phyloP scores from a whole-genome alignment of 2,329 filamentous ascomycete genomes.

The Pseudophaeomoniella oleicola region DNA sequence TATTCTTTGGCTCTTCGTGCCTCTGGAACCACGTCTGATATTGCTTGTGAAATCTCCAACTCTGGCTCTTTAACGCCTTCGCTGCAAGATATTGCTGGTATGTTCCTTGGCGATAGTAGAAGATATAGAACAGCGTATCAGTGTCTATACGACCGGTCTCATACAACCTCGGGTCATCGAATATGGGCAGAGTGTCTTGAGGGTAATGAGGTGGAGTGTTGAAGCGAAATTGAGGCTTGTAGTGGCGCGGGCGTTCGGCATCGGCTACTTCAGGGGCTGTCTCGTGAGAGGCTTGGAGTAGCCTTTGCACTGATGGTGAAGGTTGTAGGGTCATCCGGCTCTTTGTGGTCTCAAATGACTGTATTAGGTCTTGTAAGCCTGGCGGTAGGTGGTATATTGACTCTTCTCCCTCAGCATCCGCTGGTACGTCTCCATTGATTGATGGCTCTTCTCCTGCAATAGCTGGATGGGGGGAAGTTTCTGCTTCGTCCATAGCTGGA shows the following conservation, averaged over 20 bases:
- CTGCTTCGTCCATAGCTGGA: slow-evolving; percentile 31
- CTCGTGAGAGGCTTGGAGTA: slow-evolving; percentile 61
- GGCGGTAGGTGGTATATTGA: slow-evolving; percentile 87
- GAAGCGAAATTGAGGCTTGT: slow-evolving; percentile 69
- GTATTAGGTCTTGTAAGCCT: slow-evolving; percentile 75
- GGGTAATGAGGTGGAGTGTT: slow-evolving; percentile 74
- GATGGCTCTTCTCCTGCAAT: slow-evolving; percentile 22
- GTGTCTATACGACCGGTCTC: slow-evolving; percentile 64
- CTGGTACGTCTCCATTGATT: slow-evolving; percentile 38
- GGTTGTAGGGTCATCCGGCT: slow-evolving; percentile 46
- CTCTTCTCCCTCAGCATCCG: slow-evolving; percentile 48
- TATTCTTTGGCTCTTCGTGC: slow-evolving; percentile 95
- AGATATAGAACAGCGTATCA: slow-evolving; percentile 94
- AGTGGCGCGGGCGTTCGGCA: slow-evolving; percentile 67
- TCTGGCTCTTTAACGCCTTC: slow-evolving; percentile 94
- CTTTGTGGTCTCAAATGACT: slow-evolving; percentile 77
- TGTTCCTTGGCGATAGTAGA: slow-evolving; percentile 95
- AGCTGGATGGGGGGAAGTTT: slow-evolving; percentile 16
- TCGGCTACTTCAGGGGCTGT: slow-evolving; percentile 63
- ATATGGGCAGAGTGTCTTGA: slow-evolving; percentile 78
- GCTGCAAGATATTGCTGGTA: slow-evolving; percentile 93
- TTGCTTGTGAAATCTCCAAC: slow-evolving; percentile 98
- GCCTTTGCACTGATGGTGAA: slow-evolving; percentile 50
- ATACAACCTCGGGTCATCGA: slow-evolving; percentile 83
- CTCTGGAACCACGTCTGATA: slow-evolving; percentile 99